phyloP scores from a whole-genome alignment of 208 protist species.

The Trypanosoma rangeli region DNA sequence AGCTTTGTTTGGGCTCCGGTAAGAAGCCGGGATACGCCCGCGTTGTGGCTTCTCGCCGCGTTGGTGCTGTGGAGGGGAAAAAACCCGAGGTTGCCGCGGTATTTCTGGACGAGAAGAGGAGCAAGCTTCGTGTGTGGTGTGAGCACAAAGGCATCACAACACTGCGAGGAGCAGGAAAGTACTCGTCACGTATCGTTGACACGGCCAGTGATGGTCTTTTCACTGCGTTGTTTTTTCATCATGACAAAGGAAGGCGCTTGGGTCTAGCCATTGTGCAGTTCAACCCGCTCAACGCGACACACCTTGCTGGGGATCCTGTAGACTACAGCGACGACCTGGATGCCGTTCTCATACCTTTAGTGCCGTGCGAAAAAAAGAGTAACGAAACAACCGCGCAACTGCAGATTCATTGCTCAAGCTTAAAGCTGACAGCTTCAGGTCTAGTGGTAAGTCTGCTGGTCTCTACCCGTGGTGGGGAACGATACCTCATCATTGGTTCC shows the following conservation, averaged over 20 bases:
- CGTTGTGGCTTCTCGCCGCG: slow-evolving; percentile 8
- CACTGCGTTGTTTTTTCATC: slow-evolving; percentile 31
- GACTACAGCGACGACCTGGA: slow-evolving; percentile 31
- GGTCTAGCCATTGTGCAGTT: slow-evolving; percentile 32
- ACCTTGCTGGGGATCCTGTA: slow-evolving; percentile 19
- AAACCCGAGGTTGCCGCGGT: slow-evolving; percentile 9
- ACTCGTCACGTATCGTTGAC: slow-evolving; percentile 21
- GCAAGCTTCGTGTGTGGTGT: slow-evolving; percentile 24
- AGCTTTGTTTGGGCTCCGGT: slow-evolving; percentile 9
- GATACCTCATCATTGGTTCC: slow-evolving; percentile 43
- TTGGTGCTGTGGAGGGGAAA: background rate
- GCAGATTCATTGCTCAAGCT: slow-evolving; percentile 28
- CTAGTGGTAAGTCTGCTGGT: slow-evolving; percentile 43
- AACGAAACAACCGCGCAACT: slow-evolving; percentile 21
- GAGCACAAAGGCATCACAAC: slow-evolving; percentile 19
- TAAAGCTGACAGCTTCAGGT: slow-evolving; percentile 37
- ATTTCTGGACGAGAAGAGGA: slow-evolving; percentile 24
- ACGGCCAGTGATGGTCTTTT: slow-evolving; percentile 23
- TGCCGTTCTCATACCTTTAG: slow-evolving; percentile 12
- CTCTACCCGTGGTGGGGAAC: slow-evolving; percentile 7
- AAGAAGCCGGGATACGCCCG: slow-evolving; percentile 16
- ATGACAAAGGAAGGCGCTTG: slow-evolving; percentile 27
- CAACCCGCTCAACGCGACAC: slow-evolving; percentile 10
- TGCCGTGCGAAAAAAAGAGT: slow-evolving; percentile 2
- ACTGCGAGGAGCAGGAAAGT: slow-evolving; percentile 30